Evolutionary conservation across 1,284 basidiomycete species (phyloP).

Genomic region (Ceratobasidium sp.): DNA sequence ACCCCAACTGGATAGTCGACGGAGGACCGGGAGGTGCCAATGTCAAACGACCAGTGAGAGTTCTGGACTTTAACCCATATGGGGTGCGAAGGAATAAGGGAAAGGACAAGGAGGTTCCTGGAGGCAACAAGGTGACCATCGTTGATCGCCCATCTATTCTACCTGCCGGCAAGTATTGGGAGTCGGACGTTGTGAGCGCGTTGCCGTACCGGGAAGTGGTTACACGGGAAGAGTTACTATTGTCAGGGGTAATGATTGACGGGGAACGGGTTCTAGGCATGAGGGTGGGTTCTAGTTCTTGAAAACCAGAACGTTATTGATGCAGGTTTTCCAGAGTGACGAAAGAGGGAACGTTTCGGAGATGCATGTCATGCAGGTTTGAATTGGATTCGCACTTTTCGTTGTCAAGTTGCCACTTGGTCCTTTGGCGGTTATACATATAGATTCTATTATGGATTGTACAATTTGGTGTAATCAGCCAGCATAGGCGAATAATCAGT

Average conservation of each 20-base stretch:
- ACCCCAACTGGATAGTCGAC: slow-evolving; percentile 10
- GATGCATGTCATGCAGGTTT: slow-evolving; percentile 37
- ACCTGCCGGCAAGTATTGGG: slow-evolving; percentile 25
- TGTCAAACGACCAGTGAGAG: slow-evolving; percentile 29
- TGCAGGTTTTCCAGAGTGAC: slow-evolving; percentile 16
- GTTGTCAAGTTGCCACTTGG: background rate
- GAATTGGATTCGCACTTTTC: background rate
- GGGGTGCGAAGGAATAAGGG: slow-evolving; percentile 12
- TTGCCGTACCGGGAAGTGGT: slow-evolving; percentile 33
- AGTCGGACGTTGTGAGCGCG: slow-evolving; percentile 18
- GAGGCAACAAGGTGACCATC: background rate
- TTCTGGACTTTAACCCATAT: slow-evolving; percentile 31
- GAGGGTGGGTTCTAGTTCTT: slow-evolving; percentile 1
- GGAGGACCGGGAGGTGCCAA: slow-evolving; percentile 24
- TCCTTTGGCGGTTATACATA: slow-evolving; percentile 11
- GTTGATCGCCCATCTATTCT: slow-evolving; percentile 3
- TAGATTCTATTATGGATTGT: background rate
- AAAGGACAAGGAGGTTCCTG: background rate
- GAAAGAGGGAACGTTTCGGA: slow-evolving; percentile 31
- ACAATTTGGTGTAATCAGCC: background rate
- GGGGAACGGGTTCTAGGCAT: slow-evolving; percentile 33
- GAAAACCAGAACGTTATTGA: background rate
- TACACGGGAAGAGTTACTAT: slow-evolving; percentile 24
- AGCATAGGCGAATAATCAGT: too few species aligned
- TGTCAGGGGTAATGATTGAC: slow-evolving; percentile 36